Evolutionary conservation across 139 green algal species (phyloP).

Genomic region (Tetraselmis chui): DNA sequence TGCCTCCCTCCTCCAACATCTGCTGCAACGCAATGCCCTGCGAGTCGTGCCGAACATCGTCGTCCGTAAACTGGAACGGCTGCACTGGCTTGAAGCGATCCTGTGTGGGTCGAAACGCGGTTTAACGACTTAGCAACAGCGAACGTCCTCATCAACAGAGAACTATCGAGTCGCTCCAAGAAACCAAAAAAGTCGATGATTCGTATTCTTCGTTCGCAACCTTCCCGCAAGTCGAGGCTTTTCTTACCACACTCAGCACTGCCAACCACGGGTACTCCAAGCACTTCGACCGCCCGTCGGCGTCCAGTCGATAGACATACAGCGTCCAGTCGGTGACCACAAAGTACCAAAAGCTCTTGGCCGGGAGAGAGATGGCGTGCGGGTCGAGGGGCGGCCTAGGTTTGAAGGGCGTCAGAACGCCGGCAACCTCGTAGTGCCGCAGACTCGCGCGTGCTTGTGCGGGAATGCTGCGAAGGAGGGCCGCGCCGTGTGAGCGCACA

Average conservation of each 20-base stretch:
- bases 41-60: background rate
- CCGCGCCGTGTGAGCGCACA: background rate
- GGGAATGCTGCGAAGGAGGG: background rate
- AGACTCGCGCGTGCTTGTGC: background rate
- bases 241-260: background rate
- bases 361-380: background rate
- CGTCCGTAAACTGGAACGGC: background rate
- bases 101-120: no score
- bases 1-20: background rate
- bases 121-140: no score
- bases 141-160: no score
- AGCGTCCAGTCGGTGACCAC: background rate
- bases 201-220: no score
- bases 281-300: background rate
- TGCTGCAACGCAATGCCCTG: background rate
- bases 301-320: background rate
- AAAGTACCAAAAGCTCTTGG: background rate
- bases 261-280: background rate
- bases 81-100: background rate
- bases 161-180: no score
- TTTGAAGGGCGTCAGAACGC: background rate
- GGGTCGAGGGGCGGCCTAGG: background rate
- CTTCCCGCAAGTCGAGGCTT: no score
- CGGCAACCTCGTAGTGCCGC: background rate
- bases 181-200: no score